Percentiles rank a stretch among this genome's conserved stretches.
Evolutionary conservation across 2,329 filamentous ascomycete species (phyloP).

Genomic region (Fusarium mundagurra): DNA sequence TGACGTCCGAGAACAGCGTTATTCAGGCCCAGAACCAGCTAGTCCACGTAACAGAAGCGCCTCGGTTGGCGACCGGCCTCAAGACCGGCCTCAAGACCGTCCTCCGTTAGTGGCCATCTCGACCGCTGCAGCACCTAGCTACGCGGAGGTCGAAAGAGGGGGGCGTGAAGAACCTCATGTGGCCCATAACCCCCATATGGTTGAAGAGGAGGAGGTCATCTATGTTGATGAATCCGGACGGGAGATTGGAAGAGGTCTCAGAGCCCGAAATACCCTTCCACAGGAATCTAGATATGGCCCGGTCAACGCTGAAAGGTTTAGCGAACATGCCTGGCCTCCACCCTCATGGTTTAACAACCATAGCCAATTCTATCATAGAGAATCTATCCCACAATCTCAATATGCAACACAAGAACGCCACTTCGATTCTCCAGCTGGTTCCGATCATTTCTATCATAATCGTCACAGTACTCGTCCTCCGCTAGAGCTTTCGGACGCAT

Average conservation of each 20-base stretch:
- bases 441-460: constrained; percentile 22
- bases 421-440: constrained; percentile 2
- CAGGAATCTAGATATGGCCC: constrained; percentile 11
- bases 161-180: not conserved
- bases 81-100: constrained; percentile 14
- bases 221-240: constrained; percentile 41
- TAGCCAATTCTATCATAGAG: constrained; percentile 9
- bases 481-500: constrained; percentile 43
- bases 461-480: not conserved
- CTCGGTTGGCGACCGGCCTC: constrained; percentile 30
- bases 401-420: constrained; percentile 12
- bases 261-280: constrained; percentile 29
- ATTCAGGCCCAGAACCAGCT: constrained; percentile 1
- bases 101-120: not conserved
- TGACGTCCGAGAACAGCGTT: constrained; percentile 26
- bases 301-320: constrained; percentile 2
- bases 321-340: not conserved
- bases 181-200: constrained; percentile 5
- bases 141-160: constrained; percentile 1
- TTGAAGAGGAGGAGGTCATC: constrained; percentile 40
- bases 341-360: constrained; percentile 21
- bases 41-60: constrained; percentile 26
- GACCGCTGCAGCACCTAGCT: not conserved
- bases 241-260: constrained; percentile 35
- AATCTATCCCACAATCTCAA: constrained; percentile 11